Evolutionary conservation across 495 filamentous ascomycete species (phyloP), one percentile per base, ranked within the genome.

Genomic region (Neurospora tetraspora): DNA sequence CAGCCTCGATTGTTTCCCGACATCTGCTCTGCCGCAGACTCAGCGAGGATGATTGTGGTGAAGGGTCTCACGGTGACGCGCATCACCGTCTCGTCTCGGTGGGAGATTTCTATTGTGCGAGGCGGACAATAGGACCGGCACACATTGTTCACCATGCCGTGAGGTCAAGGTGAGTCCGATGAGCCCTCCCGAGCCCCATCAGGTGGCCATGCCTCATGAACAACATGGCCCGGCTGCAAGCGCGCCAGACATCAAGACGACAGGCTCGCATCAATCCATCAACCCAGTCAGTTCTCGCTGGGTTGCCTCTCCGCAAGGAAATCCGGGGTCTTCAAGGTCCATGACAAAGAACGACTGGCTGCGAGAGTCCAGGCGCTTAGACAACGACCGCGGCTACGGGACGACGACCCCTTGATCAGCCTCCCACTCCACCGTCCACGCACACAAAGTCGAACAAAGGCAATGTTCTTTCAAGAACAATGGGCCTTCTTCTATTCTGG

Each of bases 261-360:
- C 23, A 53, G 45, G 20, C 45, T 53, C 10, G 0, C 43, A 45
- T 45, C 9, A n/a, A 45, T 20, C 43, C 3, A 45, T 45, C 39
- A 43, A n/a, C 16, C 40, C 40, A 5, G 43, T 20, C 43, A 47
- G 5, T 59, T 6, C 5, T 31, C 5, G 47, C 11, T 27, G 47
- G 47, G 47, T 31, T 59, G 14, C 47, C 53, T 61, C 27, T 61
- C 53, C 53, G 34, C 53, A 61, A 61, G 53, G 53, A 34, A 61
- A 61, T 61, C 53, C 53, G 53, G 53, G 27, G 53, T 61, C 12
- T 34, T 31, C 5, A 61, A 27, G 27, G 53, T 61, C 23, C 53
- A 61, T 14, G 53, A 61, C 53, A 65, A 65, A 65, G 43, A 73
- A 68, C 39, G 72, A 73, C 72, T 73, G 72, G 70, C 72, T 72